Base-by-base conservation (phyloP, 75 land plant species). In the Sequoia sempervirens region DNA sequence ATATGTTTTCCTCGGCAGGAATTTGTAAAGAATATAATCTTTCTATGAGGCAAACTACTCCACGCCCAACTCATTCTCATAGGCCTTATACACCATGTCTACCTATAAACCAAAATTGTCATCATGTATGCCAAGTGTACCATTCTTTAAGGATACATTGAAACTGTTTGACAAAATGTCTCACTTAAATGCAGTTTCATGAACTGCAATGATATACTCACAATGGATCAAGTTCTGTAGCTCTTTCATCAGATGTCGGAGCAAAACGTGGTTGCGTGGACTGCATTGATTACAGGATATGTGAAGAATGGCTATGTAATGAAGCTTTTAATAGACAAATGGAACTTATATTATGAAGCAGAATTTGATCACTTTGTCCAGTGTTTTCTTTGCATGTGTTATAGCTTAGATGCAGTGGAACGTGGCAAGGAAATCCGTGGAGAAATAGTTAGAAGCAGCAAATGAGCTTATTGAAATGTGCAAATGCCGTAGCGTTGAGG, bases 341-440 rank as follows among this genome's bases (percentile, higher is more conserved):
- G 89, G 36, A 82, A 34, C 30, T 64, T 34, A 83, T 79, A 54
- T 84, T 76, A 75, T 85, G 41, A 83, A 88, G 28, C 84, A 84
- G 28, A 86, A 88, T 73, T 82, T 73, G 8, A 73, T 85, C 10
- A 88, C 89, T 72, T 82, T 88, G 56, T 81, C 89, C 2, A 85
- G 82, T 80, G 87, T 85, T 36, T 30, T 88, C 30, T 88, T 87
- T 45, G 89, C 89, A 14, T 85, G 86, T 70, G 83, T 85, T 41
- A 89, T 41, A 89, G 20, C 41, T 20, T 75, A 20, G 72, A 36
- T 40, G 87, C 61, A 9, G 40, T 82, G 64, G 87, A 88, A 82
- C 68, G 80, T 46, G 93, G 93, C 10, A 88, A 86, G 58, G 85
- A 84, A 68, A n/a, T 88, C 47, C 93, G 88, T 79, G 64, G 88